Evolutionary conservation across 1,284 basidiomycete species (phyloP), one percentile per base, ranked within the genome.

Genomic region (Irpex lacteus): DNA sequence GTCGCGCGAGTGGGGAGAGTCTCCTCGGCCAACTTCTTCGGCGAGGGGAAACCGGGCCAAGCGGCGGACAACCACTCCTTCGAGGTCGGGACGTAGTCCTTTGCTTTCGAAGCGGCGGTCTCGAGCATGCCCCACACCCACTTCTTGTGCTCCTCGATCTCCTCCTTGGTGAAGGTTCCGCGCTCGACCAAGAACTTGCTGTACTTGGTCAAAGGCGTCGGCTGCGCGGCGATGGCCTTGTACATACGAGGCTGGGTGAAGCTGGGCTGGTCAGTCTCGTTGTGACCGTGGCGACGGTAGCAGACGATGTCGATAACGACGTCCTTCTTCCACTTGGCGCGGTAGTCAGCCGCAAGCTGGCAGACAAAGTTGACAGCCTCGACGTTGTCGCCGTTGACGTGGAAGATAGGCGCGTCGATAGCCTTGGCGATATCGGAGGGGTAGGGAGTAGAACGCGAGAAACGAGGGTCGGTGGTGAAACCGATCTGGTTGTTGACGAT

Each of bases 401-500:
- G 98, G 91, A 99, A 98, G 80, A 99, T 98, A 66, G 98, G 98
- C 0, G 98, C 89, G 74, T 99, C 98, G 73, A 98, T 98, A 58
- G 95, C 90, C 80, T 99, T 99, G 71, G 98, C 98, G 72, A 99
- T 94, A 76, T 99, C 98, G 62, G 97, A 98, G n/a, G 93, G 93
- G 81, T 99, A 99, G 50, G 98, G 94, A 2, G 98, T 99, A 13
- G 97, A 99, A 67, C 97, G 96, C 60, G 96, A 82, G 81, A 98
- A 98, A 67, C 96, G 91, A 59, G 98, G 98, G 77, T 98, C 97
- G 63, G 98, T 99, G 66, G 98, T 99, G 84, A 99, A 99, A 69
- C 98, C 98, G 68, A 99, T 98, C 79, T 99, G 98, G 82, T 99
- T 99, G 85, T 99, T 99, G 73, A 99, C 96, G 72, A 99, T 96